These are phyloP conservation scores for Solanum hybrid DNA, from an alignment of 305 asterid genomes.

Conservation along the genomic window DNA sequence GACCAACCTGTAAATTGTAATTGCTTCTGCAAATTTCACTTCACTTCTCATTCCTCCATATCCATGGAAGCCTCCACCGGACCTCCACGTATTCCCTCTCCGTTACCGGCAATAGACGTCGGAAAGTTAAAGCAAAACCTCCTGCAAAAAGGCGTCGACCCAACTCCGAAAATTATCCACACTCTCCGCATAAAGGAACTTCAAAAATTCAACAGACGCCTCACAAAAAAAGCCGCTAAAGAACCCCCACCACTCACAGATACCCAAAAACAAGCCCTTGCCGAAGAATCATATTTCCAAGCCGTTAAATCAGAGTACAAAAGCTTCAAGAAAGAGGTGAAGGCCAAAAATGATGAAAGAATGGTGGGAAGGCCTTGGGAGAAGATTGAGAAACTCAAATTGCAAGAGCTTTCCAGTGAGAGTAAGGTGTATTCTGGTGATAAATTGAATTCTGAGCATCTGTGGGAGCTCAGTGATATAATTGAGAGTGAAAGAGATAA, in stretches of 20 bases:
- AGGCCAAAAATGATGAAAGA: conserved; percentile 17
- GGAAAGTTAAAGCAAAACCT: conserved; percentile 39
- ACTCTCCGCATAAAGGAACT: conserved; percentile 71
- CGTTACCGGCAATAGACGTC: conserved; percentile 33
- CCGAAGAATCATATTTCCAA: conserved; percentile 58
- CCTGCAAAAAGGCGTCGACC: conserved; percentile 40
- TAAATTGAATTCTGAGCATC: conserved; percentile 44
- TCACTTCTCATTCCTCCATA: not conserved
- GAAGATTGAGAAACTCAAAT: conserved; percentile 48
- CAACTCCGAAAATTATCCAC: conserved; percentile 84
- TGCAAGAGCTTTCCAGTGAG: conserved; percentile 50
- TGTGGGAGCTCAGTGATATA: conserved; percentile 67
- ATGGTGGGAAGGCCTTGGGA: conserved; percentile 92
- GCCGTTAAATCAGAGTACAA: conserved; percentile 60
- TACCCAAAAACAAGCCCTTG: conserved; percentile 30
- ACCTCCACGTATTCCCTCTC: conserved; percentile 41
- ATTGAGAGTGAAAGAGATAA: conserved; percentile 70
- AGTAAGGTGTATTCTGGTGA: conserved; percentile 36
- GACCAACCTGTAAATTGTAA: not conserved
- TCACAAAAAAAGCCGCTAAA: conserved; percentile 49
- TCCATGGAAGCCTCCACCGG: conserved; percentile 75
- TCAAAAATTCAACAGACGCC: conserved; percentile 72
- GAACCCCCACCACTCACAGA: conserved; percentile 40
- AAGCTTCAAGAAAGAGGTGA: conserved; percentile 32
- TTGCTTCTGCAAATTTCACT: not conserved